phyloP scores from a whole-genome alignment of 2,329 filamentous ascomycete species.

The Sporothrix pseudoabietina region DNA sequence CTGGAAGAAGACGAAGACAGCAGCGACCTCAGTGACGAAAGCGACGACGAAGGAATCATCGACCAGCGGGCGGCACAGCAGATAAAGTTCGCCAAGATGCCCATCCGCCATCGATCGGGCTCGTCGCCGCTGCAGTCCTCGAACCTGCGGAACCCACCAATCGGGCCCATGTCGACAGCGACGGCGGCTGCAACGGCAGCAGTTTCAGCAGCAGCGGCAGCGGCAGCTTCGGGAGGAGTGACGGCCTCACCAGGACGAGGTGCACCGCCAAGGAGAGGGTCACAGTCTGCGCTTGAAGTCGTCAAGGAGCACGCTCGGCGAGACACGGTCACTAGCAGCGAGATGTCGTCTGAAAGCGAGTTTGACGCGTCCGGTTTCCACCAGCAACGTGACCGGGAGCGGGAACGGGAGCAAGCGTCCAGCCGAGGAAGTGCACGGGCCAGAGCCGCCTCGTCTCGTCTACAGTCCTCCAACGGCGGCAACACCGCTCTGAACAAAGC shows the following conservation, averaged over 20 bases:
- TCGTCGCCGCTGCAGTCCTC: constrained; percentile 81
- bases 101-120: constrained; percentile 78
- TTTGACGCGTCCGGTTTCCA: constrained; percentile 68
- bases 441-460: constrained; percentile 9
- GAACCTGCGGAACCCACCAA: constrained; percentile 58
- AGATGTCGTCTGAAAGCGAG: constrained; percentile 82
- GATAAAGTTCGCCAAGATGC: constrained; percentile 97
- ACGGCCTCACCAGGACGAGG: constrained; percentile 50
- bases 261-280: constrained; percentile 59
- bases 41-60: constrained; percentile 51
- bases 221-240: background rate
- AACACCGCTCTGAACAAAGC: constrained; percentile 17
- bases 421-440: constrained; percentile 5
- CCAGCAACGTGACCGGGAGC: constrained; percentile 63
- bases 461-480: constrained; percentile 26
- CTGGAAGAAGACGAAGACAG: constrained; percentile 85
- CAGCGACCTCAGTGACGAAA: constrained; percentile 81
- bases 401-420: constrained; percentile 54
- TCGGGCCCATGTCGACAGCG: constrained; percentile 41
- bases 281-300: constrained; percentile 69
- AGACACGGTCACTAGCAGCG: constrained; percentile 79
- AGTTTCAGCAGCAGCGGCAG: constrained; percentile 32
- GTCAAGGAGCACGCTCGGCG: constrained; percentile 69
- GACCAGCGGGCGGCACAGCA: constrained; percentile 74
- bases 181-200: constrained; percentile 40